Base-by-base conservation (phyloP, 2,329 filamentous ascomycete species). In the Monosporascus sp. region DNA sequence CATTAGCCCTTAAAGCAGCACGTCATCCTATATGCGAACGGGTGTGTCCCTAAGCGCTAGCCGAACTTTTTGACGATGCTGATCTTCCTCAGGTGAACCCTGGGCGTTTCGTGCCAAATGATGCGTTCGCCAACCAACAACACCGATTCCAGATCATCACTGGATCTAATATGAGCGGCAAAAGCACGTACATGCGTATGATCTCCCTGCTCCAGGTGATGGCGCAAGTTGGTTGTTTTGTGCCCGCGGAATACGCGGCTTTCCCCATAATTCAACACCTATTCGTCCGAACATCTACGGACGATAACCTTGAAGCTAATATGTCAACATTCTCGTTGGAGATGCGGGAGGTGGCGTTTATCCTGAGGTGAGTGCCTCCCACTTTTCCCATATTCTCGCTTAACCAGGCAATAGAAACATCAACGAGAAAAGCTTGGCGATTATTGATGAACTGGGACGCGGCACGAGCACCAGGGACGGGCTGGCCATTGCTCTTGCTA, bases 161-260 rank as follows among this genome's bases (percentile, higher is more conserved):
- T 0, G 93, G 94, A 3, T 95, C 90, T 68, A 99, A 99, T 62
- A 99, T 99, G 94, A 96, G 90, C 61, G 94, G 92, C 1, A 99
- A 97, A 68, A 96, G 89, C 58, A 99, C 92, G 0, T 97, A 97
- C 64, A 96, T 97, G 57, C 84, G 90, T 48, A 86, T 88, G 2
- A 77, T 96, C 24, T 89, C 93, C 0, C 74, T 99, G 34, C 83
- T 95, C 65, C 84, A 88, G 45, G 84, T 99, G 53, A 97, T 99
- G 91, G 90, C 90, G 1, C 94, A 99, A 63, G 85, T 97, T 49
- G 93, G 92, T 3, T 89, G 84, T 61, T 97, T 95, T 66, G 87
- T 97, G 1, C 94, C 94, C 0, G 93, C 91, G 0, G 77, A 85
- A 31, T 94, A 90, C 63, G 94, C 91, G 0, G 84, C 85, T 0